Base-by-base conservation (phyloP, 2,329 filamentous ascomycete species). In the Penicillium corylophilum region DNA sequence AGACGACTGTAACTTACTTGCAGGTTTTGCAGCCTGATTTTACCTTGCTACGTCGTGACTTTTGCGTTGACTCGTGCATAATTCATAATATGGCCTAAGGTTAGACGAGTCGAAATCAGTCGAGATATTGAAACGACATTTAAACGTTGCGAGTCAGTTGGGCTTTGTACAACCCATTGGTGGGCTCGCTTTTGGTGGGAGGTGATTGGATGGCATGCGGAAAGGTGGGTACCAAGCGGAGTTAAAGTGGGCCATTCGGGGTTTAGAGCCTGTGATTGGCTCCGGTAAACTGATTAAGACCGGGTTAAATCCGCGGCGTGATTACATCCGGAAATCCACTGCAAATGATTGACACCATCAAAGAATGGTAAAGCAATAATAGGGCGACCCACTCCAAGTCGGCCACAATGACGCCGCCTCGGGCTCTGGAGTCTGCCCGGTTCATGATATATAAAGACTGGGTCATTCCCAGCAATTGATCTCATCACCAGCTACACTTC, bases 21-120 rank as follows among this genome's bases (percentile, higher is more conserved):
- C 67, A 70, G 4, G 67, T 70, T 22, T 56, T 55, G 43, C 67
- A 70, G 20, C 67, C 67, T 6, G 66, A 57, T 50, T 65, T 67
- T 23, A 60, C 59, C 42, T 53, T 55, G 31, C 41, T 58, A n/a
- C 12, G 10, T 13, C 12, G 26, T 10, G 26, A 10, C 26, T 28
- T 28, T 28, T 8, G 7, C 12, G 12, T 8, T 28, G 26, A 28
- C 26, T 28, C 26, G 7, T 8, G 7, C 26, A 28, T 28, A 28
- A 12, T 10, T 28, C 8, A 2, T 28, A 10, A 7, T 10, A 10
- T 28, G 12, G 26, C 26, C 9, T 28, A 8, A 28, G 9, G 26
- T 28, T 10, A 5, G 12, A 10, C 3, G 26, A 15, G 10, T 13
- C 1, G 29, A 31, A 5, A 15, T 8, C n/a, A 18, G 33, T 18